A percentile compares a stretch with the other conserved stretches of the same genome.
Conservation (phyloP, 192 early-diverging fungal species). For the Entomortierella parvispora region DNA sequence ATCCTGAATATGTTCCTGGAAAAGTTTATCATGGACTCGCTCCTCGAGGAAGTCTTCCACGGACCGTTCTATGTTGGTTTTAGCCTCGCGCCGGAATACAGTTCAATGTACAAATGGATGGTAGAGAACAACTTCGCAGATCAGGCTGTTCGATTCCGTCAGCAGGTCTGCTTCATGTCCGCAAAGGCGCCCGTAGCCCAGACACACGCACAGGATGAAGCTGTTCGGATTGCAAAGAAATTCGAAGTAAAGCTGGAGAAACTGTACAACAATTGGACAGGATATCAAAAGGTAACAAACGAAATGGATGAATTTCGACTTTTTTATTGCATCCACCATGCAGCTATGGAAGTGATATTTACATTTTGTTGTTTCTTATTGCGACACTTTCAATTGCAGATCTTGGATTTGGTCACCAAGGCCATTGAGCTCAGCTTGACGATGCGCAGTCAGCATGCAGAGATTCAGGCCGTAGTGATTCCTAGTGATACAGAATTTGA, state of each 20-base stretch:
- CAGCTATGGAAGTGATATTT: background rate
- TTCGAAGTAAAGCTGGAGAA: conserved; percentile 39
- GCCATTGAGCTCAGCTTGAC: conserved; percentile 54
- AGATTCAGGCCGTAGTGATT: conserved; percentile 39
- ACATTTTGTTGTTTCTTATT: background rate
- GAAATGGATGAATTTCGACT: background rate
- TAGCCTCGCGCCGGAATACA: conserved; percentile 29
- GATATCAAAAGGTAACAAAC: conserved; percentile 45
- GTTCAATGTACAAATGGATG: conserved; percentile 50
- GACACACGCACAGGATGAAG: conserved; percentile 30
- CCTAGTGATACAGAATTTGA: conserved; percentile 25
- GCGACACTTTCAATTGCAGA: conserved; percentile 17
- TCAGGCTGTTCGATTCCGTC: conserved; percentile 51
- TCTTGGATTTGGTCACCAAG: conserved; percentile 50
- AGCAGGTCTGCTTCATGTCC: conserved; percentile 53
- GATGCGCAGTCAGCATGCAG: conserved; percentile 54
- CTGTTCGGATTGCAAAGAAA: conserved; percentile 21
- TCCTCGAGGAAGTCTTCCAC: conserved; percentile 57
- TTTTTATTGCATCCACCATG: background rate
- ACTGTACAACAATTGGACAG: conserved; percentile 46
- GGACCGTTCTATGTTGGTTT: conserved; percentile 55
- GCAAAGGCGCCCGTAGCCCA: conserved; percentile 41
- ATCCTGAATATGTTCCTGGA: conserved; percentile 59
- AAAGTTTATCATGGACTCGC: conserved; percentile 63
- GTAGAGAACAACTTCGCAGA: conserved; percentile 33